These are phyloP conservation scores for Apiotrichum gamsii DNA, from an alignment of 1,284 basidiomycete species.

Conservation along the genomic window DNA sequence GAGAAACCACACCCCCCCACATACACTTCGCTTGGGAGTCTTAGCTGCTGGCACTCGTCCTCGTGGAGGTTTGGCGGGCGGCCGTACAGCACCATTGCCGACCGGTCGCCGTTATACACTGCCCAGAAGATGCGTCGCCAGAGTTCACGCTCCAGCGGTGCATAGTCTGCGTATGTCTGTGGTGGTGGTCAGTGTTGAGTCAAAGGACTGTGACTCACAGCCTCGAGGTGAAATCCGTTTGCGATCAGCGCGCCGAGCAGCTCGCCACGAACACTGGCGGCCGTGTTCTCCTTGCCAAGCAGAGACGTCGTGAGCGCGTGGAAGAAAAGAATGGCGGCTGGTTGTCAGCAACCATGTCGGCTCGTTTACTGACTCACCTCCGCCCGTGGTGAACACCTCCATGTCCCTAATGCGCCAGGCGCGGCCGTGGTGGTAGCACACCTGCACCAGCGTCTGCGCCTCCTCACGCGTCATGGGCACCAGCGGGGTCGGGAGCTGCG, in stretches of 20 bases:
- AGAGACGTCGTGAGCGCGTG: neutral
- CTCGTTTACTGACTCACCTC: neutral
- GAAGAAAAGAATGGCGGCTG: neutral
- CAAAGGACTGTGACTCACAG: neutral
- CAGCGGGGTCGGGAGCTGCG: conserved; percentile 42
- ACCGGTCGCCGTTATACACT: conserved; percentile 77
- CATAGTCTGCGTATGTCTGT: too few species aligned
- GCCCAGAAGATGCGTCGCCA: conserved; percentile 74
- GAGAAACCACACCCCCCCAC: too few species aligned
- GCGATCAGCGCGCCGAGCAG: neutral
- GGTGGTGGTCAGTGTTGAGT: too few species aligned
- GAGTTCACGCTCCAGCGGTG: conserved; percentile 71
- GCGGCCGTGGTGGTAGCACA: conserved; percentile 4
- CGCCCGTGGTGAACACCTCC: conserved; percentile 5
- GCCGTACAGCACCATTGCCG: conserved; percentile 68
- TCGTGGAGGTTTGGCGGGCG: conserved; percentile 72
- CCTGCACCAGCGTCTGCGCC: conserved; percentile 10
- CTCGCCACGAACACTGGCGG: neutral
- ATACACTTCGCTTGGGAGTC: too few species aligned
- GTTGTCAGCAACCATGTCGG: neutral
- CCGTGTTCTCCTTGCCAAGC: neutral
- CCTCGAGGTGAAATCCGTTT: neutral
- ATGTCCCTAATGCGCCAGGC: conserved; percentile 4
- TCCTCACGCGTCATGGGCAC: conserved; percentile 13
- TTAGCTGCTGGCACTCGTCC: conserved; percentile 79